These are phyloP conservation scores for Camellia sinensis DNA, from an alignment of 148 eudicot genomes.

Conservation along the genomic window DNA sequence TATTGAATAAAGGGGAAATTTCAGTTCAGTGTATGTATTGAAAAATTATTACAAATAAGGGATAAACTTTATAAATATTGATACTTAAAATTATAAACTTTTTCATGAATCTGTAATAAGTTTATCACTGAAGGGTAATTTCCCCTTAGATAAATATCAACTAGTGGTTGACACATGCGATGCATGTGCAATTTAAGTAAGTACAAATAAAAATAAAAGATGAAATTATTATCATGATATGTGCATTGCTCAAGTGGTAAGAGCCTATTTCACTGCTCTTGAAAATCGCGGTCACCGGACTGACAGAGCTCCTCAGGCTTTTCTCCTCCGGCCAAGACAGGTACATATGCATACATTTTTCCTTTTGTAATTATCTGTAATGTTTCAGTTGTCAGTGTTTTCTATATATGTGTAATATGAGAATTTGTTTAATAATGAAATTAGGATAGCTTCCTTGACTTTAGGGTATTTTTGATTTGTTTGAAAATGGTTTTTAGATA, in stretches of 20 bases:
- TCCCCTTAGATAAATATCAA: too few species aligned
- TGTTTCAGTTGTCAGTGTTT: background rate
- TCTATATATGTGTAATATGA: background rate
- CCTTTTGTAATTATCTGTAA: background rate
- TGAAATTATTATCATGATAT: too few species aligned
- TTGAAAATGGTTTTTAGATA: background rate
- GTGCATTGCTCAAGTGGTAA: too few species aligned
- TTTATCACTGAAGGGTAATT: too few species aligned
- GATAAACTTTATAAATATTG: too few species aligned
- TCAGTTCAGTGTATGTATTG: too few species aligned
- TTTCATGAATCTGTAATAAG: too few species aligned
- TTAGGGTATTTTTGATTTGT: background rate
- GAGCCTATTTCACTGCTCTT: conserved; percentile 20
- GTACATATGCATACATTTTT: conserved; percentile 10
- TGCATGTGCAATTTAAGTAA: too few species aligned
- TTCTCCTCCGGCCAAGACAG: conserved; percentile 31
- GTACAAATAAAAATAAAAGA: too few species aligned
- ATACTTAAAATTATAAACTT: too few species aligned
- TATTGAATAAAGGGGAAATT: background rate
- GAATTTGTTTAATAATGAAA: background rate
- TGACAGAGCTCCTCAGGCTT: conserved; percentile 60
- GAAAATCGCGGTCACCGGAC: conserved; percentile 37
- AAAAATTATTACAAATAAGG: too few species aligned
- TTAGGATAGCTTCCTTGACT: background rate
- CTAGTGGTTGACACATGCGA: too few species aligned